Base-by-base conservation (phyloP, 140 eudicot species). In the Erigeron philadelphicus region DNA sequence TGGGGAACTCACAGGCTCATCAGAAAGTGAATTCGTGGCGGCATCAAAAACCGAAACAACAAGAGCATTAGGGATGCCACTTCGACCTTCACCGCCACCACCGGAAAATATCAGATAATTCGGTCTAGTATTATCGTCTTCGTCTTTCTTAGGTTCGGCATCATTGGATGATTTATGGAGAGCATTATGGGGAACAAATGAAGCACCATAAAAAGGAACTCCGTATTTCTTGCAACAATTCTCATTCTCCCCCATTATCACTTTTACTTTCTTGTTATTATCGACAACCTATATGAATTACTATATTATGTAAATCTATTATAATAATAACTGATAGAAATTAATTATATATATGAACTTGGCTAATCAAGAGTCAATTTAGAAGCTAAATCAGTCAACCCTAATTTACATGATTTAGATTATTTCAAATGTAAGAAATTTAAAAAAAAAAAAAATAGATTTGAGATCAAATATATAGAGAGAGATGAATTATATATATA, bases 71-170 rank as follows among this genome's bases (percentile, higher is more conserved):
- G 81, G 96, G 57, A 91, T 88, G 15, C 97, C 97, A 59, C 89
- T 91, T 45, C 78, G 79, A 35, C 97, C 96, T 75, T 91, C 95
- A 15, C 97, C 97, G 10, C 97, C 97, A 8, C 97, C 97, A 35
- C 97, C 97, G 42, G 96, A 83, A 16, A 90, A 81, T 7, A 90
- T 79, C 7, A 90, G 76, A 17, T 67, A 75, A 6, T 47, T 58
- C 2, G 79, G 49, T 75, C 31, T 53, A 46, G 38, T 2, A 2
- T 59, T 47, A 57, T 13, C 74, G 23, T 42, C 59, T n/a, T 74
- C 72, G 41, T 64, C 66, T 31, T 31, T 3, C 44, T 35, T 60
- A 55, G 61, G 12, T 15, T 63, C 21, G 0, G 80, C 5, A 17
- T 61, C 67, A 19, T 60, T 83, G 13, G 74, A 69, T 48, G 85